Evolutionary conservation across 2,329 filamentous ascomycete species (phyloP).

Genomic region (Cladosporium sp.): DNA sequence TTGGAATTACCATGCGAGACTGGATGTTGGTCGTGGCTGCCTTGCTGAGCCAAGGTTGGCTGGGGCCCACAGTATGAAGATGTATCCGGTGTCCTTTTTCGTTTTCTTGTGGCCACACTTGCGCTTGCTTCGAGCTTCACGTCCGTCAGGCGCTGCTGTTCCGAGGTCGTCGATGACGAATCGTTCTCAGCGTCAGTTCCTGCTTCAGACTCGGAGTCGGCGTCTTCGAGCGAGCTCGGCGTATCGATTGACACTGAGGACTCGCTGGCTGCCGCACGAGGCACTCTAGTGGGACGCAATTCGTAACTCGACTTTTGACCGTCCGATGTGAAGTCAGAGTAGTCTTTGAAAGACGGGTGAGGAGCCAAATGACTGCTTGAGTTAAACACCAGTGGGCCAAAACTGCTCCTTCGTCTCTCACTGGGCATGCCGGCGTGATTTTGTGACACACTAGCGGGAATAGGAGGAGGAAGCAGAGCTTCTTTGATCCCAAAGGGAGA

Average conservation of each 20-base stretch:
- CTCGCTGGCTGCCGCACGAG: constrained; percentile 28
- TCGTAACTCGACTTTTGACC: constrained; percentile 33
- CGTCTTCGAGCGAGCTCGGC: not conserved
- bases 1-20: not conserved
- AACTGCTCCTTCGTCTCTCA: constrained; percentile 40
- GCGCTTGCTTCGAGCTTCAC: constrained; percentile 20
- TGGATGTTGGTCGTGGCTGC: not conserved
- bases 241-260: constrained; percentile 17
- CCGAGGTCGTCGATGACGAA: not conserved
- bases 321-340: constrained; percentile 40
- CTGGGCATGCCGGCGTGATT: not conserved
- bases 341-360: not conserved
- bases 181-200: constrained; percentile 15
- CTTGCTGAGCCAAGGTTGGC: not conserved
- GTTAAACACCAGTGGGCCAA: constrained; percentile 48
- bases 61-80: constrained; percentile 3
- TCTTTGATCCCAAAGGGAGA: constrained; percentile 42
- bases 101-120: constrained; percentile 25
- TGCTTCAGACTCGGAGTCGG: not conserved
- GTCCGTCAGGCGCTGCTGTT: not conserved
- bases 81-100: constrained; percentile 19
- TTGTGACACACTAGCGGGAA: constrained; percentile 24
- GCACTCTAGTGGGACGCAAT: constrained; percentile 44
- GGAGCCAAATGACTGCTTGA: not conserved
- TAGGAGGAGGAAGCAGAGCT: constrained; percentile 44